Evolutionary conservation across 1,284 basidiomycete species (phyloP).

Genomic region (Austroboletus novae-zelandiae): DNA sequence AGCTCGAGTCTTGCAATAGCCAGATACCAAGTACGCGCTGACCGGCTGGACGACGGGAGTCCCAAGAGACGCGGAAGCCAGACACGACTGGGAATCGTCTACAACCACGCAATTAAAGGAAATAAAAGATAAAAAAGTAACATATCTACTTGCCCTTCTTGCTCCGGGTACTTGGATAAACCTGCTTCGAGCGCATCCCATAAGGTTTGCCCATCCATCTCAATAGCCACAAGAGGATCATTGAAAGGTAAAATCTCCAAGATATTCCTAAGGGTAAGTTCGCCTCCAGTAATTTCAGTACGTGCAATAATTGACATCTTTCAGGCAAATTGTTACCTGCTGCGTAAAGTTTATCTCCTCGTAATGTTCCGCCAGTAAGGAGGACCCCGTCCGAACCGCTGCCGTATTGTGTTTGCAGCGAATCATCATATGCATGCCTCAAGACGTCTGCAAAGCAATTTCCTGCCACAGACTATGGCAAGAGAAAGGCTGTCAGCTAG

Average conservation of each 20-base stretch:
- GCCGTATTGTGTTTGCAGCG: constrained; percentile 56
- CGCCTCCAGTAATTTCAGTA: constrained; percentile 42
- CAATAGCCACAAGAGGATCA: constrained; percentile 81
- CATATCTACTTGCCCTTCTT: constrained; percentile 69
- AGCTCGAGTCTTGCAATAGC: constrained; percentile 49
- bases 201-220: constrained; percentile 77
- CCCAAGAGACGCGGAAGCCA: constrained; percentile 87
- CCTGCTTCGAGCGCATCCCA: constrained; percentile 82
- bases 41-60: constrained; percentile 71
- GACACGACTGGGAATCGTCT: constrained; percentile 89
- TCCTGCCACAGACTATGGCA: constrained; percentile 67
- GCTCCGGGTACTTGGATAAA: constrained; percentile 80
- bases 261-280: constrained; percentile 80
- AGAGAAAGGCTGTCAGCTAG: background rate
- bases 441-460: constrained; percentile 91
- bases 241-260: constrained; percentile 89
- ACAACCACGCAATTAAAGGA: constrained; percentile 2
- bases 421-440: constrained; percentile 84
- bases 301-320: background rate
- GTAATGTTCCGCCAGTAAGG: constrained; percentile 82
- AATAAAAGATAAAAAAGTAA: background rate
- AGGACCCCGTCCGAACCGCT: constrained; percentile 77
- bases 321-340: constrained; percentile 48
- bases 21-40: constrained; percentile 72
- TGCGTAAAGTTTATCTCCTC: constrained; percentile 85